Base-by-base conservation (phyloP, 768 basidiomycete genomes). In the Trichaptum fuscoviolaceum region DNA sequence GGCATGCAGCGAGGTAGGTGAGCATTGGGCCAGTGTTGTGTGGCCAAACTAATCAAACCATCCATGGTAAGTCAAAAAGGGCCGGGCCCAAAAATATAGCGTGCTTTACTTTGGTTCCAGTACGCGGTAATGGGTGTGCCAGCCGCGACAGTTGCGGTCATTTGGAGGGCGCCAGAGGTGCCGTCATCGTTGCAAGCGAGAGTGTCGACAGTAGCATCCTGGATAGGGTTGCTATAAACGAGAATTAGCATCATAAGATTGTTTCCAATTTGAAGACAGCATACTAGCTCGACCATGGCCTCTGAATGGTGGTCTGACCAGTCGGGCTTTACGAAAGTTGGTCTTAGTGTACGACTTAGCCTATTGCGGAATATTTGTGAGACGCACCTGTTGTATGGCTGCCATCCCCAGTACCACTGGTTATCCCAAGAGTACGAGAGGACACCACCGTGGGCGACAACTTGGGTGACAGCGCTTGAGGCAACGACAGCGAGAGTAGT, bases 391-490 rank as follows among this genome's bases (percentile, higher is more conserved):
- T 64, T 62, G 63, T 34, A 69, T 15, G 42, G 24, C 27, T 35
- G 63, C 59, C 27, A 62, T 60, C 59, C 63, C 67, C 57, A 63
- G 59, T 66, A 67, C 67, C 67, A 67, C 34, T 67, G 66, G 57
- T 66, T 66, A n/a, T 36, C 67, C 35, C 59, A 64, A 4, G 36
- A 24, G 64, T 69, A 69, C 7, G 42, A 34, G 27, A 69, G 59
- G 17, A 69, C 63, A 64, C 67, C 68, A 63, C 68, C 68, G 52
- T 69, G 68, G n/a, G 68, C 68, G 23, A 60, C 66, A 35, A 67
- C 69, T 27, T 65, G 64, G 7, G 59, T 62, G 25, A 61, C 24
- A 10, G 52, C 58, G n/a, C 20, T 35, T 63, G 60, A 18, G n/a
- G 65, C 58, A 10, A 66, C 20, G 36, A 63, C 59, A 42, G 35